These are phyloP conservation scores for Jaenimonas drosophilae DNA, from an alignment of 208 protist genomes.

Conservation along the genomic window DNA sequence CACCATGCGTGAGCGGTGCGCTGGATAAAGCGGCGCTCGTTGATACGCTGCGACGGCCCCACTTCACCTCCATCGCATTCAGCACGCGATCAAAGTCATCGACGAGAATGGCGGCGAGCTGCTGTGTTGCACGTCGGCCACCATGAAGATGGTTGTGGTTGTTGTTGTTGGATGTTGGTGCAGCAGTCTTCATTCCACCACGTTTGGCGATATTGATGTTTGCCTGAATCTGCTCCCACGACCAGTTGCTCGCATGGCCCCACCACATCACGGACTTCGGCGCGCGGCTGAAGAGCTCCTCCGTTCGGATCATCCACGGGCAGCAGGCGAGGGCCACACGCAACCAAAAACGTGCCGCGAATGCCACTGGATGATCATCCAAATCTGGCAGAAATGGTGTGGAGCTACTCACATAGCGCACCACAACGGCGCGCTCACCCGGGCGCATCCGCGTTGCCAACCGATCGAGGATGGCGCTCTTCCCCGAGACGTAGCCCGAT, in stretches of 20 bases:
- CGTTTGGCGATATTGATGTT: conserved; percentile 20
- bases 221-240: conserved; percentile 56
- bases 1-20: background rate
- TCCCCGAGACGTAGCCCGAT: conserved; percentile 52
- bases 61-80: conserved; percentile 63
- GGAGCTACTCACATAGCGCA: conserved; percentile 61
- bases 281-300: conserved; percentile 65
- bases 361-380: conserved; percentile 75
- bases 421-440: conserved; percentile 43
- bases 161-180: no score
- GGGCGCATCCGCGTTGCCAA: conserved; percentile 33
- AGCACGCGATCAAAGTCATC: conserved; percentile 68
- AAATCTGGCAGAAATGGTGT: conserved; percentile 69
- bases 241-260: conserved; percentile 66
- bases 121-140: background rate
- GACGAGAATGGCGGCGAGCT: conserved; percentile 45
- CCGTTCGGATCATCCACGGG: conserved; percentile 58
- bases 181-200: conserved; percentile 8
- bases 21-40: background rate
- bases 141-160: no score
- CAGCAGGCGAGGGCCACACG: conserved; percentile 63
- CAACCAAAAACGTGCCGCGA: conserved; percentile 76
- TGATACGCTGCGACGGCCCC: conserved; percentile 7
- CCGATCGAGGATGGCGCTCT: conserved; percentile 64
- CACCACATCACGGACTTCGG: conserved; percentile 67